Percentiles rank a stretch among this genome's conserved stretches.
Evolutionary conservation across 1,284 basidiomycete genomes (phyloP).

Genomic region (Ceratobasidium sp.): DNA sequence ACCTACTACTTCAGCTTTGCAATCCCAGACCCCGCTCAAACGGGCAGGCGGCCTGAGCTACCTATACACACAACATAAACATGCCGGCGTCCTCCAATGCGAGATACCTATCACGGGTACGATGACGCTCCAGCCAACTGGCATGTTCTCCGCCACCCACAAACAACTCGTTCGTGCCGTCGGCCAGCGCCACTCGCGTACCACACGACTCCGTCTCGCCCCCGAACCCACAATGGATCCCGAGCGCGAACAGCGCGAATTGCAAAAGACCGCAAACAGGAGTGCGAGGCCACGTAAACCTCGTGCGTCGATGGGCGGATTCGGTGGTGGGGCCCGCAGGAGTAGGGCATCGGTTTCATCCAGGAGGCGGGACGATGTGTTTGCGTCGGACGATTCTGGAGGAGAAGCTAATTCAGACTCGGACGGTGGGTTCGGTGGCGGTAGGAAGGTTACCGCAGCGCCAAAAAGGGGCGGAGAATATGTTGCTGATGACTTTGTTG

Average conservation of each 20-base stretch:
- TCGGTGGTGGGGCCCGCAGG: conserved; percentile 50
- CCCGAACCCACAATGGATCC: conserved; percentile 75
- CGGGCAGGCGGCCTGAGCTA: conserved; percentile 64
- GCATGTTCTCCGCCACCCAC: conserved; percentile 90
- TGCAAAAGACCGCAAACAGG: conserved; percentile 69
- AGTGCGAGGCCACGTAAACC: conserved; percentile 58
- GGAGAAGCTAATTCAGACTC: conserved; percentile 41
- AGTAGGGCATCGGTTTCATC: conserved; percentile 20
- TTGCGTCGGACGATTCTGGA: conserved; percentile 38
- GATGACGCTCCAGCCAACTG: conserved; percentile 84
- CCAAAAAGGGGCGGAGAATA: conserved; percentile 64
- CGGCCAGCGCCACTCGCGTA: conserved; percentile 81
- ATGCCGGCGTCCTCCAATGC: conserved; percentile 82
- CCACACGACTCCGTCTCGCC: conserved; percentile 76
- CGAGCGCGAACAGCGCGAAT: conserved; percentile 73
- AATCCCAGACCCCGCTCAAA: conserved; percentile 47
- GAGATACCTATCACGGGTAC: conserved; percentile 84
- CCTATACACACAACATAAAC: conserved; percentile 88
- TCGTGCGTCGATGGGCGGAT: conserved; percentile 50
- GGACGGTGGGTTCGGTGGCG: conserved; percentile 32
- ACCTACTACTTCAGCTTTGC: conserved; percentile 59
- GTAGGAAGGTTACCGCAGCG: conserved; percentile 44
- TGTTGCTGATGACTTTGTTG: conserved; percentile 82
- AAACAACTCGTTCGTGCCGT: conserved; percentile 86
- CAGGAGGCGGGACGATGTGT: conserved; percentile 38